Evolutionary conservation across 2,329 filamentous ascomycete species (phyloP).

Genomic region (Aspergillus sp.): DNA sequence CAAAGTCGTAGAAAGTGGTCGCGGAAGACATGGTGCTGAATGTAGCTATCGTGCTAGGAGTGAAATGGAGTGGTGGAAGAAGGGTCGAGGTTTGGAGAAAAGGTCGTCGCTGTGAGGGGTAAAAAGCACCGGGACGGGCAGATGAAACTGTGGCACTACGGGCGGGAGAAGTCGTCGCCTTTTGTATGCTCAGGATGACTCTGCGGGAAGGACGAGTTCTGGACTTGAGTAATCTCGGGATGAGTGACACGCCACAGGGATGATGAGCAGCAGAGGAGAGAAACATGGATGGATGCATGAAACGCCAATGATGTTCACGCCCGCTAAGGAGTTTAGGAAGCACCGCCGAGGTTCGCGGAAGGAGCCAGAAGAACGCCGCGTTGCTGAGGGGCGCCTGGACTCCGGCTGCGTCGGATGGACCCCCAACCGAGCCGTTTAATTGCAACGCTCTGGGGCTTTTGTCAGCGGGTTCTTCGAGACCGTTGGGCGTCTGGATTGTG

Average conservation of each 20-base stretch:
- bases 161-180: not conserved
- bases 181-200: constrained; percentile 2
- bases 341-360: constrained; percentile 6
- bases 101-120: not conserved
- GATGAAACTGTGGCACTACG: not conserved
- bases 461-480: constrained; percentile 9
- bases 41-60: not conserved
- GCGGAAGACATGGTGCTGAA: constrained; percentile 55
- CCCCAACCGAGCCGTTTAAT: not conserved
- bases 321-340: no score
- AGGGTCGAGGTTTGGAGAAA: not conserved
- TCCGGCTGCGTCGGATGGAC: not conserved
- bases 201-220: not conserved
- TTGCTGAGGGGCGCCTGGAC: constrained; percentile 6
- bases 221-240: not conserved
- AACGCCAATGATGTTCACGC: no score
- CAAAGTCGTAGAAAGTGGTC: constrained; percentile 60
- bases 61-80: not conserved
- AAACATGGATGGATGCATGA: not conserved
- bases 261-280: not conserved
- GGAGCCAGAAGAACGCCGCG: not conserved
- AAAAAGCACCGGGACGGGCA: not conserved
- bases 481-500: not conserved
- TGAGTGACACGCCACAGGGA: not conserved
- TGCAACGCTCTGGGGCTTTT: constrained; percentile 6